Evolutionary conservation across 352 stramenopile genomes (phyloP).

Genomic region (Globisporangium recalcitrans): DNA sequence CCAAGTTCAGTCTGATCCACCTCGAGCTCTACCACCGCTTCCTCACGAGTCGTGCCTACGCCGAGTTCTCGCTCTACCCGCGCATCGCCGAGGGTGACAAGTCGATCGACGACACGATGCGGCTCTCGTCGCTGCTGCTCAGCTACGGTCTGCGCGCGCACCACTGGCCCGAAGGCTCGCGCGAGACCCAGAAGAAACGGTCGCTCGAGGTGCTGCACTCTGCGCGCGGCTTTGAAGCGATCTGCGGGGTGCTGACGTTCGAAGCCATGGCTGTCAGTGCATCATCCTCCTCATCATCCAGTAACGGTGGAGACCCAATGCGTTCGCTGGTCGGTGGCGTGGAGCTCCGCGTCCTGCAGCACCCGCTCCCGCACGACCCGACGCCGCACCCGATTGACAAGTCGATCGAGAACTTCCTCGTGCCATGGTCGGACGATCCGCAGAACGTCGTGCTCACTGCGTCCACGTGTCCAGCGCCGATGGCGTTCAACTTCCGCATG

Average conservation of each 20-base stretch:
- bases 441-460: conserved; percentile 37
- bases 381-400: conserved; percentile 45
- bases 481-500: conserved; percentile 78
- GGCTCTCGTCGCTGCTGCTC: conserved; percentile 62
- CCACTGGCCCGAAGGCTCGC: conserved; percentile 58
- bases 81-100: conserved; percentile 43
- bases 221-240: conserved; percentile 63
- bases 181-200: conserved; percentile 48
- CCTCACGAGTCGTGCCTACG: conserved; percentile 76
- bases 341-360: conserved; percentile 45
- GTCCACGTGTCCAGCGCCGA: conserved; percentile 41
- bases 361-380: conserved; percentile 46
- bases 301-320: conserved; percentile 15
- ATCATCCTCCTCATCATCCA: conserved; percentile 15
- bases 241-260: conserved; percentile 73
- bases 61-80: conserved; percentile 80
- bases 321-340: conserved; percentile 13
- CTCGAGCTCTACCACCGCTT: conserved; percentile 84
- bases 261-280: conserved; percentile 39
- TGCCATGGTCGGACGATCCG: conserved; percentile 52
- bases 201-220: conserved; percentile 64
- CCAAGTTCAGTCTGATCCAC: conserved; percentile 84
- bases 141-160: conserved; percentile 82
- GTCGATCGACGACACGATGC: conserved; percentile 69
- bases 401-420: conserved; percentile 67